Evolutionary conservation across 352 stramenopile species (phyloP), one percentile per base, ranked within the genome.

Genomic region (Globisporangium rhizosaccharum): DNA sequence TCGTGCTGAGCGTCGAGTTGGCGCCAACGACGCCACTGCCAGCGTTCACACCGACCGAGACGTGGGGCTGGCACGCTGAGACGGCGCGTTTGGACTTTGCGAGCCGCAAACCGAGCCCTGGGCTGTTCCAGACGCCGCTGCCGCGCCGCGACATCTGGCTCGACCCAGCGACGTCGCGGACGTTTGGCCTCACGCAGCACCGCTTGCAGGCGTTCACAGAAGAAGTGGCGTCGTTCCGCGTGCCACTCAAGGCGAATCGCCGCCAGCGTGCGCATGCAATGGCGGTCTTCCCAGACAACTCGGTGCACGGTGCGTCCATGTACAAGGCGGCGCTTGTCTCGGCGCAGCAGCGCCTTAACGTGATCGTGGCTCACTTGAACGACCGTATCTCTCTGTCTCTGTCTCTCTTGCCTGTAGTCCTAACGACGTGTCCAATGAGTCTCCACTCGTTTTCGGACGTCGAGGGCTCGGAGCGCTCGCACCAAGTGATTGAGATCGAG

Each of bases 401-500:
- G 18, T 11, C 20, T 56, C 36, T 12, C 39, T 20, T 63, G 33
- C 33, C 8, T 57, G 1, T 44, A 87, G 79, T 87, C 4, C 54
- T 88, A 30, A 87, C 79, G 10, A 67, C 55, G 3, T 62, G 57
- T 26, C 79, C 79, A 0, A 88, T 88, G 75, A 73, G 61, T 33
- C 52, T 88, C 37, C 79, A 88, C 20, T 82, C 72, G 23, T 88
- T 87, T 49, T 78, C 74, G 3, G 67, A 79, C 48, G 72, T 82
- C n/a, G 68, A 87, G 26, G 63, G 58, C 0, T 68, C 47, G 15
- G 65, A 82, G 45, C 66, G 75, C 44, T 67, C 63, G 17, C 76
- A 86, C 61, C 80, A 56, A 18, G 66, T 84, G 8, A 61, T 86
- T 25, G 79, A 89, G 55, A 71, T 89, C 33, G 79, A 89, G 61